Base-by-base conservation (phyloP, 352 stramenopile genomes). In the Phytophthora megakarya region DNA sequence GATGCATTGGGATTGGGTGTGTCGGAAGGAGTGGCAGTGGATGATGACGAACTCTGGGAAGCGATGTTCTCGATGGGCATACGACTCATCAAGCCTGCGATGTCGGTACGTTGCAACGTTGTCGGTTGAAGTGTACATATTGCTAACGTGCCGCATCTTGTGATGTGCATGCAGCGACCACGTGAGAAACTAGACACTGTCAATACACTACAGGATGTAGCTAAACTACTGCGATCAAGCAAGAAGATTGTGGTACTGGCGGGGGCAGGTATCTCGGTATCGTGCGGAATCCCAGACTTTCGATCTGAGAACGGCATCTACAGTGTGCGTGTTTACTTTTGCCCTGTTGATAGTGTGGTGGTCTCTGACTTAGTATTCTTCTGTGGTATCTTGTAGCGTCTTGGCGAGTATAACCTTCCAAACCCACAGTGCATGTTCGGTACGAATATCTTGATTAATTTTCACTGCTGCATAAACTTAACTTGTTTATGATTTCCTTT, bases 241-340 rank as follows among this genome's bases (percentile, higher is more conserved):
- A 87, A 93, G 44, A 96, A 96, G 51, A 95, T 98, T 49, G 84
- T 98, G 21, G 88, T 98, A 16, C 64, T 98, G 25, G 89, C 89
- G 19, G 96, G 97, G 18, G 97, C 97, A 10, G 96, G 97, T n/a
- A 98, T 99, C 51, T 97, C 86, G 9, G 96, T 98, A 12, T 97
- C 91, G 6, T 98, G 96, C 60, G 98, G 98, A 16, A 99, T 99
- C 66, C 98, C 98, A 0, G 98, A 99, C 68, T 99, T 99, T 73
- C 94, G 98, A 16, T 98, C 93, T 5, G 82, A 95, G 55, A 94
- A 94, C 54, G 89, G 89, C 52, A 96, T 96, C 44, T 97, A 97
- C 70, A 93, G 78, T 35, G 86, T 96, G 83, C 54, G 85, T 91
- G 7, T 19, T 48, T 11, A 12, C 61, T 28, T 40, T n/a, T 25